Evolutionary conservation across 176 grass and related monocot species (phyloP), one percentile per base, ranked within the genome.

Genomic region (Oryza glumipatula): DNA sequence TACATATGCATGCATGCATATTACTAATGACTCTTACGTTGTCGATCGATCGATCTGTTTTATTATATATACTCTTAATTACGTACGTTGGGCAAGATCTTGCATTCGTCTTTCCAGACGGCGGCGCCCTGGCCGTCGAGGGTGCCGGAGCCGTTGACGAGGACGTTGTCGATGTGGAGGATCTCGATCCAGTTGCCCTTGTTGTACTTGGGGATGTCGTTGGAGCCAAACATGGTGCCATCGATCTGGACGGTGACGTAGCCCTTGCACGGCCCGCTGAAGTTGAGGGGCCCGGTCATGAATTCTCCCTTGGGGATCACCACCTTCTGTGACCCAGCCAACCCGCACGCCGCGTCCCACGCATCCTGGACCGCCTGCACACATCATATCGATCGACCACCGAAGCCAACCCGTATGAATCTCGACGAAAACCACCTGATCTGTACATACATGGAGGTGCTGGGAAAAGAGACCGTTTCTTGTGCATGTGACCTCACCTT

Each of bases 111-210:
- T 36, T 8, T 36, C 77, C 88, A 97, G 10, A 94, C 66, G 0
- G 32, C 11, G 41, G 79, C 23, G 32, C 95, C 95, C 82, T 95
- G 95, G n/a, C 95, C 90, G 19, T 95, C 90, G 4, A 94, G 76
- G 6, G 92, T 95, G 26, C 95, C 95, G 12, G 83, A 78, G n/a
- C 93, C 93, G 1, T 81, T 89, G 52, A 95, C 64, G 26, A 61
- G 65, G 30, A 97, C 30, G 41, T 83, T 71, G 13, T 91, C 28
- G 0, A 98, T 79, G 19, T 71, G 63, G 6, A 36, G 67, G 43
- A 98, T 75, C 65, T 86, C 69, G 22, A 98, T 15, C 95, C 95
- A 98, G 72, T 64, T 81, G 5, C 76, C 47, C 9, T 77, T 41
- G 9, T 9, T 30, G 71, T 95, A 98, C 39, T 46, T 73, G 32